These are phyloP conservation scores for Mortierella claussenii DNA, from an alignment of 192 early-diverging fungal species.

Conservation along the genomic window DNA sequence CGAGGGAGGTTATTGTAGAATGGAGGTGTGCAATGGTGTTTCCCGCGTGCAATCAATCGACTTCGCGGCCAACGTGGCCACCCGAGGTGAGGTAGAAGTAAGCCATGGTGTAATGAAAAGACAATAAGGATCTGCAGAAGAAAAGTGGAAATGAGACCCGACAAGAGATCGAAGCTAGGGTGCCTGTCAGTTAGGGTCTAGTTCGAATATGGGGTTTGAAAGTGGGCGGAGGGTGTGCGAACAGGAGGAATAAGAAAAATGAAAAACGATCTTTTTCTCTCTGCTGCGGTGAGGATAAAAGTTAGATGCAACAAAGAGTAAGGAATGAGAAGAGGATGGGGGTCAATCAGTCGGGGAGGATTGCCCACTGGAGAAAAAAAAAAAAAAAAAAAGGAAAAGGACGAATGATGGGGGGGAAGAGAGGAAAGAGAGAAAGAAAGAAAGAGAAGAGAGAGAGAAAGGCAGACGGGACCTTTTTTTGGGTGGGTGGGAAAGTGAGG, in stretches of 20 bases:
- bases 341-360: neutral
- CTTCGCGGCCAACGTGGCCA: conserved; percentile 55
- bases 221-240: neutral
- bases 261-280: too few relatives aligned
- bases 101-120: conserved; percentile 39
- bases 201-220: conserved; percentile 11
- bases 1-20: conserved; percentile 22
- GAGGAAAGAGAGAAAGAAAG: neutral
- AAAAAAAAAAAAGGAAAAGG: neutral
- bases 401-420: neutral
- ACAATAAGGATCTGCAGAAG: conserved; percentile 5
- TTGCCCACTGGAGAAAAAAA: conserved; percentile 2
- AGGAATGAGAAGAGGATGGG: neutral
- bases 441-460: neutral
- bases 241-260: conserved; percentile 2
- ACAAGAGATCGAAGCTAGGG: too few relatives aligned
- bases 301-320: neutral
- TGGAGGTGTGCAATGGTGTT: too few relatives aligned
- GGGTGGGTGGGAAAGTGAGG: conserved; percentile 3
- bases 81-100: conserved; percentile 53
- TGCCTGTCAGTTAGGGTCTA: conserved; percentile 53
- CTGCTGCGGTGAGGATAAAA: too few relatives aligned
- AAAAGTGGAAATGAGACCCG: neutral
- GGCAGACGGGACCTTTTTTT: neutral
- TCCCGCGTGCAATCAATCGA: conserved; percentile 41